Evolutionary conservation across 495 filamentous ascomycete species (phyloP).

Genomic region (Stereocaulon alpinum): DNA sequence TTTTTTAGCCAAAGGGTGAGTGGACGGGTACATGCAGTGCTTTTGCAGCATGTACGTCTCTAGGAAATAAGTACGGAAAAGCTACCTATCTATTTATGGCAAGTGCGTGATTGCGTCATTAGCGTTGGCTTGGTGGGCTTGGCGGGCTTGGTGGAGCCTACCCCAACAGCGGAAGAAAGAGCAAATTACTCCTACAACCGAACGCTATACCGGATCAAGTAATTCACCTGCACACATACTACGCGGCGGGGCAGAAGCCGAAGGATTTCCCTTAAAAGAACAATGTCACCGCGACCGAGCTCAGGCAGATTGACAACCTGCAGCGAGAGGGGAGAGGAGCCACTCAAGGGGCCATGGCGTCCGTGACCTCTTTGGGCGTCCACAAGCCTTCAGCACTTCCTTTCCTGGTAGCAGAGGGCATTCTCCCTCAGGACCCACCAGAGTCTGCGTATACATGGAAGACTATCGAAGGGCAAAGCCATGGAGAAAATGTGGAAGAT

Average conservation of each 20-base stretch:
- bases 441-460: constrained; percentile 65
- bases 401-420: constrained; percentile 71
- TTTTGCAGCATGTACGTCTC: too few relatives aligned
- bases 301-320: not conserved
- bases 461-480: constrained; percentile 33
- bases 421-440: constrained; percentile 60
- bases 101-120: too few relatives aligned
- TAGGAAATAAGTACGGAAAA: too few relatives aligned
- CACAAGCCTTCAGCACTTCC: constrained; percentile 74
- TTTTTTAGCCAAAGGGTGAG: too few relatives aligned
- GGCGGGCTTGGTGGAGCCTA: too few relatives aligned
- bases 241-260: not conserved
- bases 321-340: constrained; percentile 1
- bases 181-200: too few relatives aligned
- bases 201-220: too few relatives aligned
- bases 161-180: too few relatives aligned
- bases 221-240: too few relatives aligned
- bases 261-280: not conserved
- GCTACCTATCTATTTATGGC: too few relatives aligned
- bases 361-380: constrained; percentile 75
- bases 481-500: constrained; percentile 41
- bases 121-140: too few relatives aligned
- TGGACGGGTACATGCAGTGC: too few relatives aligned
- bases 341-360: constrained; percentile 52
- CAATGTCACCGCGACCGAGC: constrained; percentile 1